Base-by-base conservation (phyloP, 2,329 filamentous ascomycete species). In the Coniochaeta prunicola region DNA sequence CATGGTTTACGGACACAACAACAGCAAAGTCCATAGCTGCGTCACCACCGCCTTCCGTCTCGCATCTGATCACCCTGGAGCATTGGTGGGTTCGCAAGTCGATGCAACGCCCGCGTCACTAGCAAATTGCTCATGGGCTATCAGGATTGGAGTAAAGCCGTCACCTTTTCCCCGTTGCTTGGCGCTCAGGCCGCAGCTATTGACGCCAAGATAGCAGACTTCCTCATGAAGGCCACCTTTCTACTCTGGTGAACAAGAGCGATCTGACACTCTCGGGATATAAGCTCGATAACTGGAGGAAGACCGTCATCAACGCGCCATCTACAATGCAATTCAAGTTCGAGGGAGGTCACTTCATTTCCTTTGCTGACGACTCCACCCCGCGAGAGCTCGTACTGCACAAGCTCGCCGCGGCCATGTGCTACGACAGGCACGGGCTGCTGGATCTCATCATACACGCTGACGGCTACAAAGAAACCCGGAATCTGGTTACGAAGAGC, bases 391-490 rank as follows among this genome's bases (percentile, higher is more conserved):
- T 48, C 42, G 21, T 48, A 21, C 21, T 48, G 21, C 19, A 48
- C 12, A 48, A 48, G 15, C 42, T 48, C 42, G 42, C 42, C 9
- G 42, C 19, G 28, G 42, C 42, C 42, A 48, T 48, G 42, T 48
- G 21, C 5, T 12, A 70, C 67, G 5, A 67, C 62, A 15, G 67
- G 68, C 17, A 68, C 34, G 10, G 64, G 66, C 64, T 70, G 65
- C 36, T 71, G 3, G 30, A 54, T 8, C 53, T 54, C n/a, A 54
- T 54, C 53, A 33, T 54, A 2, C 34, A 54, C 53, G 26, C n/a
- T 2, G 53, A 54, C 53, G 53, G 53, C n/a, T 28, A 36, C 28
- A 28, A 54, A 67, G 57, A 71, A 66, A 24, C 69, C 66, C 33
- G 69, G 68, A 57, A 68, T 67, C 34, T 68, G 64, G 58, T 69